These are phyloP conservation scores for Alternaria ventricosa DNA, from an alignment of 2,329 filamentous ascomycete genomes.

Conservation along the genomic window DNA sequence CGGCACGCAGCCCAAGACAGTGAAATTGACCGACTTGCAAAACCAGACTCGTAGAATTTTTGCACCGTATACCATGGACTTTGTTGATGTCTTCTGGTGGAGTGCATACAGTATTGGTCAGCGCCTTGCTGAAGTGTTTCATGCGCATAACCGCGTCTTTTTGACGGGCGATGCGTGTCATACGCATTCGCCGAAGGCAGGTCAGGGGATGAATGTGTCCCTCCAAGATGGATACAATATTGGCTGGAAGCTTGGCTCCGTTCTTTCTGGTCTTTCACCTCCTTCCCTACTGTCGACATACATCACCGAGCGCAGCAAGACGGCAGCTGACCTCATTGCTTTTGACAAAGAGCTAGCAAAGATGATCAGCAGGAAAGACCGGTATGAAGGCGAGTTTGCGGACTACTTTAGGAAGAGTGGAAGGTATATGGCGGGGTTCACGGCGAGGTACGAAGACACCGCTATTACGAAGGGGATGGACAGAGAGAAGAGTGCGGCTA, in stretches of 20 bases:
- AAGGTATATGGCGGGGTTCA: constrained; percentile 67
- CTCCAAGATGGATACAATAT: constrained; percentile 67
- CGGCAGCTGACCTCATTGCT: constrained; percentile 61
- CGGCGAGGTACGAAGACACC: constrained; percentile 61
- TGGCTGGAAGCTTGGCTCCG: constrained; percentile 61
- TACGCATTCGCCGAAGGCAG: constrained; percentile 75
- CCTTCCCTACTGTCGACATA: constrained; percentile 65
- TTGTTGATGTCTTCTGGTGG: constrained; percentile 71
- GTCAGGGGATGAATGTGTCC: constrained; percentile 68
- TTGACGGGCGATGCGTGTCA: constrained; percentile 72
- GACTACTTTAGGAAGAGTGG: constrained; percentile 65
- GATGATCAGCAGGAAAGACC: constrained; percentile 59
- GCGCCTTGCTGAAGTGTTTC: constrained; percentile 73
- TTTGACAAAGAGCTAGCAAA: constrained; percentile 63
- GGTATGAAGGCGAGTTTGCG: constrained; percentile 58
- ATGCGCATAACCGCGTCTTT: constrained; percentile 70
- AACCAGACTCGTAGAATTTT: constrained; percentile 61
- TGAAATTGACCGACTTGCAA: constrained; percentile 63
- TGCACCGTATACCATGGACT: constrained; percentile 60
- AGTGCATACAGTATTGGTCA: constrained; percentile 75
- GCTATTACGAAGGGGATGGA: constrained; percentile 50
- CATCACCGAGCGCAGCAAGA: constrained; percentile 62
- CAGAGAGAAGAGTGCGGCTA: constrained; percentile 47
- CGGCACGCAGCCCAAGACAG: constrained; percentile 58
- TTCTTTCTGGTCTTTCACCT: constrained; percentile 58